Evolutionary conservation across 768 basidiomycete genomes (phyloP), one percentile per base, ranked within the genome.

Genomic region (Lactarius vividus): DNA sequence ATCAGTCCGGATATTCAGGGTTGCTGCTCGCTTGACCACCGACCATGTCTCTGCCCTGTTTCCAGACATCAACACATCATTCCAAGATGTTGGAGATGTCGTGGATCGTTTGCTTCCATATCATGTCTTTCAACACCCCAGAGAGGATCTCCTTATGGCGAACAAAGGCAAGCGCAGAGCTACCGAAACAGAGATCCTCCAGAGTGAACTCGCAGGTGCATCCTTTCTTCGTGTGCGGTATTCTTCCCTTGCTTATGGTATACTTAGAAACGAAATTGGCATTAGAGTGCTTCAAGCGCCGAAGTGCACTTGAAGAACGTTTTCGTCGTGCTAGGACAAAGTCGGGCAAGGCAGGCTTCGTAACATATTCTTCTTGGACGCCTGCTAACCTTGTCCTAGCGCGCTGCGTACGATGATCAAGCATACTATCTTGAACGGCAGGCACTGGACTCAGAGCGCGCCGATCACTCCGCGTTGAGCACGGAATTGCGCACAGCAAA

Each of bases 31-130:
- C 69, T 78, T 92, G 58, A 81, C 81, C 1, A 76, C 81, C 40
- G 91, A 94, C 74, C 91, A 92, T 61, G 77, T 79, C 46, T 76
- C 81, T 18, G 84, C 83, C 18, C 70, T 85, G 58, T 81, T 84
- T 59, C 89, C 90, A 44, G 88, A 92, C 69, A 80, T 83, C 42
- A 88, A 92, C 58, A 80, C 85, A 0, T 87, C 91, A 2, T 94
- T 94, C 70, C 67, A 71, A 16, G 85, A 90, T 71, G 75, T 79
- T 10, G 72, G 76, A 6, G 92, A 94, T 72, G 87, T 80, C 3
- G 79, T 92, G 28, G 81, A 84, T n/a, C 83, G 91, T 58, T 79
- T 94, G 26, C 78, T 93, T 26, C 91, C 92, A 0, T 93, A 91
- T 71, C 92, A 94, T 72, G 76, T 93, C 58, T 91, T 88, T 69